phyloP scores from a whole-genome alignment of 768 basidiomycete species.

The Mycena latifolia region DNA sequence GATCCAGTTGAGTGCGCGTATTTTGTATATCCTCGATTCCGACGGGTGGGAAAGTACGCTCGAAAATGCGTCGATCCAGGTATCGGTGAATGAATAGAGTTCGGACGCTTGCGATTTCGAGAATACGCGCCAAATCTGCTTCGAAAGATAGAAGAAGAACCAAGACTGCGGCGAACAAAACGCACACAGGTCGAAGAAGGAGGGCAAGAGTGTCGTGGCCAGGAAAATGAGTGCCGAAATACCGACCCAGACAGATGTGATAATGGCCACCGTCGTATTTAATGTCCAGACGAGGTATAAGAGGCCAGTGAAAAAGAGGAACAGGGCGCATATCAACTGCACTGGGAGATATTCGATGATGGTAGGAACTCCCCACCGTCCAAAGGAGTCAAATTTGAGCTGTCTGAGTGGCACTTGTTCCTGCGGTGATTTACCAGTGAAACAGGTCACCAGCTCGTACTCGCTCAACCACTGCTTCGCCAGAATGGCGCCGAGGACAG shows the following conservation, averaged over 20 bases:
- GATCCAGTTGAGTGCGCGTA: conserved; percentile 1
- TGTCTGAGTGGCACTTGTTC: conserved; percentile 1
- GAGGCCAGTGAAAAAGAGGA: conserved; percentile 9
- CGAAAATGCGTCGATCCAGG: conserved; percentile 8
- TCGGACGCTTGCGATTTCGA: background rate
- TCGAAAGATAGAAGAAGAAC: conserved; percentile 8
- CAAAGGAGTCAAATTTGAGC: conserved; percentile 4
- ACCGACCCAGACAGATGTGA: conserved; percentile 8
- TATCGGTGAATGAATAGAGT: conserved; percentile 3
- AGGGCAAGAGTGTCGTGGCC: conserved; percentile 1
- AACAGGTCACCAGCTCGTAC: conserved; percentile 3
- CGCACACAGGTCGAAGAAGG: background rate
- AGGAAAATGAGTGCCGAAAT: background rate
- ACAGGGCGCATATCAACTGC: conserved; percentile 7
- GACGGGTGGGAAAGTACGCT: background rate
- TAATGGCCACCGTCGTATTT: conserved; percentile 1
- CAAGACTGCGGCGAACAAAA: conserved; percentile 17
- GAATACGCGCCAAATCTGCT: background rate
- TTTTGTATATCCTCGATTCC: conserved; percentile 1
- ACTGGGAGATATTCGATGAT: conserved; percentile 10
- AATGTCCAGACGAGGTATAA: conserved; percentile 7
- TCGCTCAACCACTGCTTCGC: conserved; percentile 11
- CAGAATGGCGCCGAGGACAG: conserved; percentile 7
- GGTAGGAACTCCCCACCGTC: conserved; percentile 5
- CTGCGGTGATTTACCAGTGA: background rate